Base-by-base conservation (phyloP, 495 filamentous ascomycete genomes). In the Pseudoneurospora amorphoporcata region DNA sequence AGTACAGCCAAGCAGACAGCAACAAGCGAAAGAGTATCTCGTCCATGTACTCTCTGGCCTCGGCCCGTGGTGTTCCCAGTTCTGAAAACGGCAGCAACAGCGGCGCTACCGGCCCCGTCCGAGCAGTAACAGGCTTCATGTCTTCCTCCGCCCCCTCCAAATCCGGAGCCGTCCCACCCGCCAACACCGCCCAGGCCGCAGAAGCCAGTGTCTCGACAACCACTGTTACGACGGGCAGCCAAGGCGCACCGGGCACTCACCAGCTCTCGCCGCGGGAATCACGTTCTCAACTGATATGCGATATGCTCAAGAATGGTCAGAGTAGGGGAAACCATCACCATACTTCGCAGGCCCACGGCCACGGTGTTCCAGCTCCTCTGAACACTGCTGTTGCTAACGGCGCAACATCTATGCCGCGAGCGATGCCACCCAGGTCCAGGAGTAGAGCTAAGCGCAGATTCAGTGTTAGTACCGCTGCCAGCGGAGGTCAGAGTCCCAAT, bases 381-480 rank as follows among this genome's bases (percentile, higher is more conserved):
- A 73, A 74, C 23, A 69, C 69, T 9, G 23, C 70, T 19, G 73
- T 53, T 40, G 38, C 53, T 80, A 40, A 39, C 17, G 32, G 37
- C 35, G 37, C 68, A 4, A 68, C 39, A 35, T 69, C 77, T 2
- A 43, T 73, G 16, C 78, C 76, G 72, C 81, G 79, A 69, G 76
- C 85, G 32, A 84, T 84, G 65, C 83, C 85, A 32, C 84, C 82
- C 40, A 86, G 89, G 73, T 93, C 92, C 42, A 87, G 92, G 39
- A 94, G 92, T 77, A 87, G 91, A 68, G 89, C 89, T 16, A 89
- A 90, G 75, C 85, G 92, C 72, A 86, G 92, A 73, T 87, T 94
- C 70, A 94, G 92, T 79, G 90, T 88, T 29, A 94, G 92, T 76
- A 94, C 90, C 72, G 90, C 82, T 37, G 87, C 90, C 45, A 94